Conservation (phyloP, 371 early-diverging fungal species). For the Batkoa obscura region DNA sequence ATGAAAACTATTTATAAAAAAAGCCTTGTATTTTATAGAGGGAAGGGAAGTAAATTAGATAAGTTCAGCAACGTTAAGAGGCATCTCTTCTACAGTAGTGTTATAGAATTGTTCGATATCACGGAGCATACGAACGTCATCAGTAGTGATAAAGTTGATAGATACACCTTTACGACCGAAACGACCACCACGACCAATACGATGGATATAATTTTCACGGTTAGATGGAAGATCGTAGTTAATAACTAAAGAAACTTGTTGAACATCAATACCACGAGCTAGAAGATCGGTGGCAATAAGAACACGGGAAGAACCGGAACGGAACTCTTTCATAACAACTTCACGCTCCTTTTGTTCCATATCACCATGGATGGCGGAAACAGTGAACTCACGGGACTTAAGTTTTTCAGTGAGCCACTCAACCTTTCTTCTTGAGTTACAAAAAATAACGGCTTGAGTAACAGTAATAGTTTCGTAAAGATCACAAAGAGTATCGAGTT, state of each 20-base stretch:
- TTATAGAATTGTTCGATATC: constrained; percentile 92
- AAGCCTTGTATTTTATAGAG: too few species aligned
- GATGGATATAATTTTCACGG: constrained; percentile 94
- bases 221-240: constrained; percentile 96
- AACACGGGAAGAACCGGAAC: constrained; percentile 82
- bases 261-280: constrained; percentile 99
- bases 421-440: constrained; percentile 87
- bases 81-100: constrained; percentile 94
- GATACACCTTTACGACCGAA: constrained; percentile 99
- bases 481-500: constrained; percentile 77
- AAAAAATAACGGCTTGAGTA: constrained; percentile 92
- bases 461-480: constrained; percentile 81
- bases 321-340: constrained; percentile 94
- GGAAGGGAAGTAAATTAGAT: too few species aligned
- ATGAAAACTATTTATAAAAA: too few species aligned
- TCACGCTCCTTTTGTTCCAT: constrained; percentile 95
- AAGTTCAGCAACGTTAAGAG: constrained; percentile 70
- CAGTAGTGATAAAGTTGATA: constrained; percentile 93
- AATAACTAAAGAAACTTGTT: constrained; percentile 96
- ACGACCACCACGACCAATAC: constrained; percentile 98
- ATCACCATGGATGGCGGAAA: constrained; percentile 91
- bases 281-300: constrained; percentile 96
- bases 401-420: constrained; percentile 77
- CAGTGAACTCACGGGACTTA: constrained; percentile 67
- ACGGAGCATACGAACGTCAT: constrained; percentile 82